Base-by-base conservation (phyloP, 2,329 filamentous ascomycete genomes). In the Hirsutella thompsonii region DNA sequence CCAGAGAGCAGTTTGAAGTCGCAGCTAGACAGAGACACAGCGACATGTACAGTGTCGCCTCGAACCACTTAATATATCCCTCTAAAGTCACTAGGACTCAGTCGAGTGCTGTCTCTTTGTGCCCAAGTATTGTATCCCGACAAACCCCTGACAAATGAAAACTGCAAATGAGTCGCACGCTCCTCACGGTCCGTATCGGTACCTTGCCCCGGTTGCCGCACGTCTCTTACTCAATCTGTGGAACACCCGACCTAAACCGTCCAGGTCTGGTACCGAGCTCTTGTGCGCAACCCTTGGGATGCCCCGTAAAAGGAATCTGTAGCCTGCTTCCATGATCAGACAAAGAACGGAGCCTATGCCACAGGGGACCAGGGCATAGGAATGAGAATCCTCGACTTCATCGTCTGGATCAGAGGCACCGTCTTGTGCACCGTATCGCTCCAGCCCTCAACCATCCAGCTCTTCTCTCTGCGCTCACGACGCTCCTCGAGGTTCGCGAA, bases 341-440 rank as follows among this genome's bases (percentile, higher is more conserved):
- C 23, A 26, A 11, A 11, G 6, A 26, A 26, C 6, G 6, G 11
- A 6, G 23, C 23, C 23, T 72, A 94, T 47, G 82, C 81, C 45
- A 95, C 87, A 4, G 92, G 89, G 47, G 87, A 94, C 92, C 92
- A 98, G 8, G 88, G 84, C 82, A 95, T 89, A 11, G 92, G 87
- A 46, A 96, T 81, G 57, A 98, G 62, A 53, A 98, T 88, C 53
- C 85, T 76, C 57, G 87, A 94, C 74, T 92, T 87, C 92, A 98
- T 98, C 44, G 70, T 80, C 68, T 95, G 89, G 54, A 98, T 98
- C 48, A 98, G 72, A 26, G 92, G 92, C 37, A 98, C 92, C 1
- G 92, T 98, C 74, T 94, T 95, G 70, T 98, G 92, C 30, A 96
- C 92, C 20, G 90, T 95, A 56, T 95, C 86, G 40, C 84, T 87